These are phyloP conservation scores for Monosporascus sp. DNA, from an alignment of 2,329 filamentous ascomycete species.

Conservation along the genomic window DNA sequence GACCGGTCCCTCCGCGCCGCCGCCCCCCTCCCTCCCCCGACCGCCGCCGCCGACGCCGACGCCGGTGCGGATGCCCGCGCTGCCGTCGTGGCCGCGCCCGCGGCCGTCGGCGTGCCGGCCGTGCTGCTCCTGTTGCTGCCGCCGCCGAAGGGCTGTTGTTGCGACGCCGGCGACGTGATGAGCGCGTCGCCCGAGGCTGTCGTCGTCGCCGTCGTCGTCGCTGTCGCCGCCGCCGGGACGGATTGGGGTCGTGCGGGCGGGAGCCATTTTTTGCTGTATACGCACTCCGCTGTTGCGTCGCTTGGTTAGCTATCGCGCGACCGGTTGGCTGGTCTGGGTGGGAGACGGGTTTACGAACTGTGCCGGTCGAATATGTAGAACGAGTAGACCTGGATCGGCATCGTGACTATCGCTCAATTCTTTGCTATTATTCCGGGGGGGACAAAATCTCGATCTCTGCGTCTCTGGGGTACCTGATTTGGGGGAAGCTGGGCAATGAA, in stretches of 20 bases:
- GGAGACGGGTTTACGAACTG: conserved; percentile 52
- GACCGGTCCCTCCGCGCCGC: conserved; percentile 22
- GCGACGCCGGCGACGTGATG: conserved; percentile 6
- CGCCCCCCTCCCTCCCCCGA: conserved; percentile 5
- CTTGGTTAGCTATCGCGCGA: conserved; percentile 3
- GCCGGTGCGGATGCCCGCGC: conserved; percentile 43
- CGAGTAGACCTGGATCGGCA: conserved; percentile 78
- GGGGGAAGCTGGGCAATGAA: too few species aligned
- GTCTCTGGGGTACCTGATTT: too few species aligned
- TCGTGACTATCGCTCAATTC: conserved; percentile 35
- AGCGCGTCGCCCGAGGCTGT: conserved; percentile 3
- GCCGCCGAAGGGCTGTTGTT: background rate
- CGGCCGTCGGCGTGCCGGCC: conserved; percentile 27
- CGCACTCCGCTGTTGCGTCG: conserved; percentile 73
- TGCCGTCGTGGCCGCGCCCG: conserved; percentile 5
- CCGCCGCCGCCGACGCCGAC: conserved; percentile 20
- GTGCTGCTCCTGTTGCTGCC: conserved; percentile 12
- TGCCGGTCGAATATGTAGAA: conserved; percentile 99
- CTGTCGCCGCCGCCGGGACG: conserved; percentile 25
- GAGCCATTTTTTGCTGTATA: conserved; percentile 88
- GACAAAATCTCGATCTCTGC: too few species aligned
- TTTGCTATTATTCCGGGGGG: too few species aligned
- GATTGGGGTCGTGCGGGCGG: conserved; percentile 37
- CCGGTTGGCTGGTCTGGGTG: background rate
- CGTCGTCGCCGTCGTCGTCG: conserved; percentile 12